Base-by-base conservation (phyloP, 208 protist species). In the Trypanosomatidae sp. region DNA sequence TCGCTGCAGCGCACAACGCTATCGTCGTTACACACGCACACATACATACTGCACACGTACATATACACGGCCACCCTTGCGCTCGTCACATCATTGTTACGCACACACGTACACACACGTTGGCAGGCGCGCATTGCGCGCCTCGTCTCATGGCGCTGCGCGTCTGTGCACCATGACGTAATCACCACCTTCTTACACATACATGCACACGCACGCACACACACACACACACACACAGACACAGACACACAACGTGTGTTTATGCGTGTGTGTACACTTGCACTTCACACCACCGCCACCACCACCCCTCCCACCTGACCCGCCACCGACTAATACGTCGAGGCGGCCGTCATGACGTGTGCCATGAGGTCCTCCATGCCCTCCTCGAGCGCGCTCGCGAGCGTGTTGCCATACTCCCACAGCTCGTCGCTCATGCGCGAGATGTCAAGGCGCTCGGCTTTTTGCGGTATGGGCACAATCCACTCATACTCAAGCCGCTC, bases 401-500 rank as follows among this genome's bases (percentile, higher is more conserved):
- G 61, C 48, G 55, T 37, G 19, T 66, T 83, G 10, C 78, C 77
- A 43, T 80, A 78, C 2, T 71, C 62, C 78, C 78, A 94, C 42
- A 94, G 40, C 51, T 89, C 75, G 20, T 66, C 60, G 2, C 69
- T 70, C 33, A 90, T 49, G 2, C 52, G 57, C 2, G 64, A 60
- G 8, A 88, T 48, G 38, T 88, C 67, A 1, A 84, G 49, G 7
- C 62, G 52, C 61, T 94, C 81, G 5, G 75, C 73, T 41, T 77
- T 64, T 43, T 79, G 65, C 8, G 85, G 85, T 16, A 94, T 62
- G 50, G 47, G 54, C 6, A 86, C 85, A 53, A 94, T 71, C 61
- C 66, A 88, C 63, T 94, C 85, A 40, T 94, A 94, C 70, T 94
- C 80, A 4, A 94, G 65, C 1, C 81, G 71, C 48, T 78, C 59